A percentile compares a stretch with the other conserved stretches of the same genome.
phyloP scores from a whole-genome alignment of 768 basidiomycete genomes.

The Lepiota subincarnata region DNA sequence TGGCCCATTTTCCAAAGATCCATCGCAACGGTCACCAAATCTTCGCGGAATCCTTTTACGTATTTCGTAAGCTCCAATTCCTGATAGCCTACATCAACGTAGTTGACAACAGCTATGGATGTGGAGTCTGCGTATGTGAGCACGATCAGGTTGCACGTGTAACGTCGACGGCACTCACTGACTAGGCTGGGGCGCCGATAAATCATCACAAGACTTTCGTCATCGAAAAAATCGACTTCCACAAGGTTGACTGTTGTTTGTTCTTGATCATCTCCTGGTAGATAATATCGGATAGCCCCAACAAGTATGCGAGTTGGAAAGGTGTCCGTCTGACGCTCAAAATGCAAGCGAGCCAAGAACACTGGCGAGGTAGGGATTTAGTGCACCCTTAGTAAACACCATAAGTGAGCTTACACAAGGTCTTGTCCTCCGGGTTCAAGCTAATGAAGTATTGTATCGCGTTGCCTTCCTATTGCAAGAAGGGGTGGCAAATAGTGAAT shows the following conservation, averaged over 20 bases:
- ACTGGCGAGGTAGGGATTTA: constrained; percentile 34
- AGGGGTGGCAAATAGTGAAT: constrained; percentile 5
- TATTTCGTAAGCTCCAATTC: constrained; percentile 41
- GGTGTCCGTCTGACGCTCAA: constrained; percentile 21
- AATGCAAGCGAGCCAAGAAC: constrained; percentile 51
- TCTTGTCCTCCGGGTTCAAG: constrained; percentile 32
- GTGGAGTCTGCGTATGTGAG: constrained; percentile 38
- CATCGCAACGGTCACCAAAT: constrained; percentile 57
- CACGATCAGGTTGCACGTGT: constrained; percentile 31
- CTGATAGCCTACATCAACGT: constrained; percentile 59
- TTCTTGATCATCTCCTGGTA: constrained; percentile 34
- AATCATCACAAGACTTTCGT: constrained; percentile 61
- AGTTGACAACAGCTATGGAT: constrained; percentile 61
- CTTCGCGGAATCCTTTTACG: constrained; percentile 59
- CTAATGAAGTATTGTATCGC: constrained; percentile 51
- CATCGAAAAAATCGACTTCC: constrained; percentile 78
- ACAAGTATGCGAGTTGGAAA: constrained; percentile 41
- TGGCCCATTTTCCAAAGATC: constrained; percentile 56
- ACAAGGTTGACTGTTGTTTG: constrained; percentile 46
- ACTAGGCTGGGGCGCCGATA: constrained; percentile 45
- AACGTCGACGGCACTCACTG: constrained; percentile 38
- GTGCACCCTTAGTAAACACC: neutral
- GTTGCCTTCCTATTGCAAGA: constrained; percentile 33
- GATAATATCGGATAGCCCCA: constrained; percentile 52
- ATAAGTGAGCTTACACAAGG: constrained; percentile 19